Evolutionary conservation across 2,329 filamentous ascomycete genomes (phyloP), one percentile per base, ranked within the genome.

Genomic region (Nemania abortiva): DNA sequence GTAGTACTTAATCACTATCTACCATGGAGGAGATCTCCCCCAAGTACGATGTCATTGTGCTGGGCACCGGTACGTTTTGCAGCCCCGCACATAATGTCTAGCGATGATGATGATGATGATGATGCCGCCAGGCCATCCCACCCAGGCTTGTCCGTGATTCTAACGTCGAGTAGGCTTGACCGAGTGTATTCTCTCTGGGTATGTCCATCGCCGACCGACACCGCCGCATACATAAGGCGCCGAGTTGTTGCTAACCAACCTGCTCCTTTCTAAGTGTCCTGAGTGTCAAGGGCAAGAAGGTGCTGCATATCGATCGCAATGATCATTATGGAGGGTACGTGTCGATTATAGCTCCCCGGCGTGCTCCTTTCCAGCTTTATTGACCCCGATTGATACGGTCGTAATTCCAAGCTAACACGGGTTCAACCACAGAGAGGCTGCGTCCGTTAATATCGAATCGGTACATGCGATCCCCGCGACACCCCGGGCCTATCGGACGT

Each of bases 151-250:
- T 59, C 45, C 13, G 47, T 34, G 45, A 56, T 65, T 58, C 64
- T 72, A 24, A 69, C 47, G 7, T 68, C 42, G 47, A 69, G 54
- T 78, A 97, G 95, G 96, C 81, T 85, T 99, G 88, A 98, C 95
- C 73, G 96, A 99, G 90, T 99, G 96, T 85, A 96, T 99, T 80
- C 92, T 99, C 77, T 98, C 95, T 81, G 96, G 95, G 94, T 97
- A 92, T 80, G 85, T 72, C 73, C 52, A 50, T 47, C 29, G 27
- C 56, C 56, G 47, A 24, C 31, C 69, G 56, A 56, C 60, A 68
- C 59, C 49, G 52, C 61, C 65, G 39, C 22, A 64, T 39, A 34
- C 22, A 64, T 39, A 34, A 22, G 42, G 56, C 59, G 50, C 57
- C 42, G 27, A 59, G 57, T 27, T 24, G 18, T 24, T 39, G 47